A percentile compares a stretch with the other conserved stretches of the same genome.
These are phyloP conservation scores for Endoconidiophora polonica DNA, from an alignment of 2,329 filamentous ascomycete genomes.

Conservation along the genomic window DNA sequence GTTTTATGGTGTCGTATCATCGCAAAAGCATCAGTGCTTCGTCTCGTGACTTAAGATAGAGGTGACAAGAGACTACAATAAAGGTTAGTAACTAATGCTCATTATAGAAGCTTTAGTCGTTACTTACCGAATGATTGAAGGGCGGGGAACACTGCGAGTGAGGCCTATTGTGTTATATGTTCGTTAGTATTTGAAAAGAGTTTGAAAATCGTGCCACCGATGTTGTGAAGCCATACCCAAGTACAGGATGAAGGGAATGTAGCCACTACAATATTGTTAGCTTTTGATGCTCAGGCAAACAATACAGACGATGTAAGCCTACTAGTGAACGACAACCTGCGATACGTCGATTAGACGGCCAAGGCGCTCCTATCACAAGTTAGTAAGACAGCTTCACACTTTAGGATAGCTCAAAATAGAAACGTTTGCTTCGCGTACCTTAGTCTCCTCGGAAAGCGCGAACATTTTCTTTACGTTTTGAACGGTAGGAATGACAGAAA, in stretches of 20 bases:
- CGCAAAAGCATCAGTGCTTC: neutral
- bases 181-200: slow-evolving; percentile 14
- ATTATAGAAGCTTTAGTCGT: neutral
- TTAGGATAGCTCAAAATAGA: neutral
- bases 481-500: neutral
- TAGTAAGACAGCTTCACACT: neutral
- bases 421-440: slow-evolving; percentile 39
- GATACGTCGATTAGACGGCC: slow-evolving; percentile 91
- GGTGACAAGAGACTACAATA: slow-evolving; percentile 41
- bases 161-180: slow-evolving; percentile 44
- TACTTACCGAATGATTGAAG: slow-evolving; percentile 45
- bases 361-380: slow-evolving; percentile 67
- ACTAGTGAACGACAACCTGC: slow-evolving; percentile 92
- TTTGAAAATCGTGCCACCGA: neutral
- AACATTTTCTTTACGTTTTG: slow-evolving; percentile 27
- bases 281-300: neutral
- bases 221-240: slow-evolving; percentile 45
- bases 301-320: slow-evolving; percentile 22
- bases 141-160: slow-evolving; percentile 82
- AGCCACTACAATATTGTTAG: slow-evolving; percentile 45
- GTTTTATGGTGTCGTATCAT: too few relatives aligned
- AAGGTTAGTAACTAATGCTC: neutral
- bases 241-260: slow-evolving; percentile 91
- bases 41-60: slow-evolving; percentile 33
- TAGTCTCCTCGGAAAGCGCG: slow-evolving; percentile 84